Percentiles rank a stretch among this genome's conserved stretches.
phyloP scores from a whole-genome alignment of 495 filamentous ascomycete species.

The Rhizodiscina lignyota region DNA sequence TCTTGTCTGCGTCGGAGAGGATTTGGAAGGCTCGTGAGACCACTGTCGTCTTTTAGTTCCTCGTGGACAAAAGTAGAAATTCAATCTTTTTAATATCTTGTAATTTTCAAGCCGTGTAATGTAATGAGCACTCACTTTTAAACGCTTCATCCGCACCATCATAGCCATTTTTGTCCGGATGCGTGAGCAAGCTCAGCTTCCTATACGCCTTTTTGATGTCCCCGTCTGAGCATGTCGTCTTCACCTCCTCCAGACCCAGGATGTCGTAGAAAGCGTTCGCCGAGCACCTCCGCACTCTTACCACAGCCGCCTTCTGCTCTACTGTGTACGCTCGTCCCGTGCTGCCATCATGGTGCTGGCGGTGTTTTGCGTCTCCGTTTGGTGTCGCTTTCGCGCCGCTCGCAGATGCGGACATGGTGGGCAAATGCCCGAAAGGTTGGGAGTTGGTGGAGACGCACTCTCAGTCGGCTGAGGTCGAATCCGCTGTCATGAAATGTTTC shows the following conservation, averaged over 20 bases:
- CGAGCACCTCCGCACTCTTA: constrained; percentile 68
- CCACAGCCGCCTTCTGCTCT: constrained; percentile 79
- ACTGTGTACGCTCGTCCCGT: constrained; percentile 75
- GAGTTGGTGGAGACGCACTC: too few relatives aligned
- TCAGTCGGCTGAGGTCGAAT: too few relatives aligned
- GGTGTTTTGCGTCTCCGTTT: constrained; percentile 48
- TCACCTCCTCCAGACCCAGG: constrained; percentile 45
- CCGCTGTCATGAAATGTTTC: too few relatives aligned
- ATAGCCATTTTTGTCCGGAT: constrained; percentile 98
- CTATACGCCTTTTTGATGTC: constrained; percentile 94
- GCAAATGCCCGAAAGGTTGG: too few relatives aligned
- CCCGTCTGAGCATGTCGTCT: constrained; percentile 46
- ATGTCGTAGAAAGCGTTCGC: constrained; percentile 86
- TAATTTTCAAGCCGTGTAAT: not conserved
- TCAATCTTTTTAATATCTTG: too few relatives aligned
- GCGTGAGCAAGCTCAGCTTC: constrained; percentile 73
- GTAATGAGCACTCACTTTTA: constrained; percentile 43
- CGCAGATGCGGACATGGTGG: constrained; percentile 61
- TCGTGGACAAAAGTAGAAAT: too few relatives aligned
- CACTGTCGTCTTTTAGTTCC: constrained; percentile 32
- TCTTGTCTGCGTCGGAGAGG: constrained; percentile 85
- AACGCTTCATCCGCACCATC: constrained; percentile 94
- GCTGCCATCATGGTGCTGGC: constrained; percentile 87
- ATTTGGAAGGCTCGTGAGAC: constrained; percentile 86
- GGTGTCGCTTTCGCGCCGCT: constrained; percentile 47